Evolutionary conservation across 2,329 filamentous ascomycete genomes (phyloP).

Genomic region (Penicillium sp.): DNA sequence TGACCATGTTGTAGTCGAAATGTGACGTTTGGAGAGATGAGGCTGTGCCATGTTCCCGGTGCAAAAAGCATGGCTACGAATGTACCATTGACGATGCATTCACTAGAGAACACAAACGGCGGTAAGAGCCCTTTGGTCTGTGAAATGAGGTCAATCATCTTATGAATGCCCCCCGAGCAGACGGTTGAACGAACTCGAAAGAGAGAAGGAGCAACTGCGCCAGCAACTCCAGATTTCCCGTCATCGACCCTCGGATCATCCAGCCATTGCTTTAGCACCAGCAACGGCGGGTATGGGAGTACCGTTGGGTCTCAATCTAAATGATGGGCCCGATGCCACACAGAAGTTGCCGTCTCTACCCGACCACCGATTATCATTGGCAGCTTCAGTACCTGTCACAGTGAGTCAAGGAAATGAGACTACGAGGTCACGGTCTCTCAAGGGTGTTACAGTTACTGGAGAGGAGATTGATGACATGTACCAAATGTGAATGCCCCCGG

Average conservation of each 20-base stretch:
- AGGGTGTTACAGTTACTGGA: conserved; percentile 31
- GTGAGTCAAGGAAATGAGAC: conserved; percentile 15
- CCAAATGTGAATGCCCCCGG: conserved; percentile 28
- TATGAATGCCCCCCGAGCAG: conserved; percentile 19
- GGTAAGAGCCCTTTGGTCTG: conserved; percentile 24
- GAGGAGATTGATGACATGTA: conserved; percentile 44
- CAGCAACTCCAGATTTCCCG: conserved; percentile 34
- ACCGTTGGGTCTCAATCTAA: conserved; percentile 14
- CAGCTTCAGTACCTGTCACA: conserved; percentile 12
- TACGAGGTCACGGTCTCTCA: conserved; percentile 34
- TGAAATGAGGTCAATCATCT: neutral
- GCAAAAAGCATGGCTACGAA: conserved; percentile 36
- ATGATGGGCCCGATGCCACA: conserved; percentile 4
- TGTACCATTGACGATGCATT: conserved; percentile 47
- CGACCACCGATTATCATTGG: conserved; percentile 23
- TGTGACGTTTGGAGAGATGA: conserved; percentile 43
- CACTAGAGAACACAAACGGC: conserved; percentile 46
- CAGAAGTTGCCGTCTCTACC: conserved; percentile 20
- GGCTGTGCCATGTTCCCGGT: conserved; percentile 40
- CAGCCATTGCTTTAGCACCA: conserved; percentile 32
- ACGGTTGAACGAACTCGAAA: conserved; percentile 41
- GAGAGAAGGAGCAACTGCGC: conserved; percentile 41
- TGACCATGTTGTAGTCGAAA: conserved; percentile 31
- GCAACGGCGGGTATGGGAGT: conserved; percentile 34
- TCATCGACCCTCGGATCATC: conserved; percentile 18